phyloP scores from a whole-genome alignment of 805 yeast genomes.

The Candida cerambycidarum region DNA sequence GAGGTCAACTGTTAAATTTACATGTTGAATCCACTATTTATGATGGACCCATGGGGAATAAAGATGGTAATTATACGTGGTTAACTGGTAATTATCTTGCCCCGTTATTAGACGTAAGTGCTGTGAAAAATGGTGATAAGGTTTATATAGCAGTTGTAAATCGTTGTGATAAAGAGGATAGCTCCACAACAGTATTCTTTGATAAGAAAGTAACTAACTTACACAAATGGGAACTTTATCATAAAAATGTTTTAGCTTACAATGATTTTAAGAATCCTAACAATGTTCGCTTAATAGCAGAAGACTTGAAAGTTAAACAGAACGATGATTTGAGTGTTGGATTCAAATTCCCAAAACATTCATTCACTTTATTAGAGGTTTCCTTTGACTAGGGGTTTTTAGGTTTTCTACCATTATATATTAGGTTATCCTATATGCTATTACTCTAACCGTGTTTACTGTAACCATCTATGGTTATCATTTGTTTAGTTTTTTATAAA shows the following conservation, averaged over 20 bases:
- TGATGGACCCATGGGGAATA: slow-evolving; percentile 24
- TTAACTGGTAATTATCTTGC: slow-evolving; percentile 18
- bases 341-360: slow-evolving; percentile 20
- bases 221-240: slow-evolving; percentile 22
- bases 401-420: neutral
- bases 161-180: slow-evolving; percentile 21
- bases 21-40: slow-evolving; percentile 28
- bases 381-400: too few species aligned
- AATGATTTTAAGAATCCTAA: slow-evolving; percentile 26
- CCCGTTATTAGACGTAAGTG: slow-evolving; percentile 26
- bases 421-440: neutral
- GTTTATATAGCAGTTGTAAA: slow-evolving; percentile 29
- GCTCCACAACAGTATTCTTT: slow-evolving; percentile 20
- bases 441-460: neutral
- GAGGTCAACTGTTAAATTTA: slow-evolving; percentile 27
- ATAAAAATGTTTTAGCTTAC: slow-evolving; percentile 28
- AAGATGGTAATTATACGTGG: slow-evolving; percentile 20
- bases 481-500: neutral
- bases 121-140: slow-evolving; percentile 21
- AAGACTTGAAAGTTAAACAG: slow-evolving; percentile 28
- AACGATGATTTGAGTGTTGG: slow-evolving; percentile 16
- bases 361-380: slow-evolving; percentile 17
- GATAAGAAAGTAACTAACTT: slow-evolving; percentile 14
- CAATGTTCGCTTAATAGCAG: slow-evolving; percentile 18
- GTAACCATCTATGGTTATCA: too few species aligned